A percentile compares a stretch with the other conserved stretches of the same genome.
These are phyloP conservation scores for Leccinum subatratum DNA, from an alignment of 1,284 basidiomycete genomes.

Conservation along the genomic window DNA sequence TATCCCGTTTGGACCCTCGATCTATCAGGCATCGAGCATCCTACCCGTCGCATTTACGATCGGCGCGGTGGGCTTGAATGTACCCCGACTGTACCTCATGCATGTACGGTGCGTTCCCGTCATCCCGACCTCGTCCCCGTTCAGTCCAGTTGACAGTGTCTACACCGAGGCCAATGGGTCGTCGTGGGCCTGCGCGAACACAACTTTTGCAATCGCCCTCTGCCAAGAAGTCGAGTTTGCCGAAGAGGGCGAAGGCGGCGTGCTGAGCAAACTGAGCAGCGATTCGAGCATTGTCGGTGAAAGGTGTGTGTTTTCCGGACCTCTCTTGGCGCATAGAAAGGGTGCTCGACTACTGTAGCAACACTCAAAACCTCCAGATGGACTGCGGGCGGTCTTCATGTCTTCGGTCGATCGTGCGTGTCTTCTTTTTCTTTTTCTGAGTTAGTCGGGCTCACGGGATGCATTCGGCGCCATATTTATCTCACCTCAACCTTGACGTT, in stretches of 20 bases:
- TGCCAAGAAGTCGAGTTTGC: constrained; percentile 90
- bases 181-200: constrained; percentile 82
- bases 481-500: constrained; percentile 86
- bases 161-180: constrained; percentile 75
- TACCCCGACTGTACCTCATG: constrained; percentile 85
- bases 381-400: constrained; percentile 81
- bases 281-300: constrained; percentile 96
- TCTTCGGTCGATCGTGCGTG: constrained; percentile 80
- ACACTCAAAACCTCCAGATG: constrained; percentile 90
- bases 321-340: no score
- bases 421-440: neutral
- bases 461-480: constrained; percentile 94
- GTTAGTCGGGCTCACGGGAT: constrained; percentile 3
- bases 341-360: constrained; percentile 40
- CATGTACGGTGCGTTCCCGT: constrained; percentile 53
- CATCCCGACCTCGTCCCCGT: neutral
- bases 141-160: neutral
- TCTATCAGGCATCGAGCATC: no score
- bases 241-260: constrained; percentile 90
- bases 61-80: constrained; percentile 86
- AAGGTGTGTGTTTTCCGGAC: constrained; percentile 45
- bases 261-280: constrained; percentile 84
- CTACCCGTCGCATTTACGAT: no score
- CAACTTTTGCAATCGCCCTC: constrained; percentile 77
- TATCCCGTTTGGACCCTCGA: no score